These are phyloP conservation scores for Phlebiopsis flavidoalba DNA, from an alignment of 768 basidiomycete genomes.

Conservation along the genomic window DNA sequence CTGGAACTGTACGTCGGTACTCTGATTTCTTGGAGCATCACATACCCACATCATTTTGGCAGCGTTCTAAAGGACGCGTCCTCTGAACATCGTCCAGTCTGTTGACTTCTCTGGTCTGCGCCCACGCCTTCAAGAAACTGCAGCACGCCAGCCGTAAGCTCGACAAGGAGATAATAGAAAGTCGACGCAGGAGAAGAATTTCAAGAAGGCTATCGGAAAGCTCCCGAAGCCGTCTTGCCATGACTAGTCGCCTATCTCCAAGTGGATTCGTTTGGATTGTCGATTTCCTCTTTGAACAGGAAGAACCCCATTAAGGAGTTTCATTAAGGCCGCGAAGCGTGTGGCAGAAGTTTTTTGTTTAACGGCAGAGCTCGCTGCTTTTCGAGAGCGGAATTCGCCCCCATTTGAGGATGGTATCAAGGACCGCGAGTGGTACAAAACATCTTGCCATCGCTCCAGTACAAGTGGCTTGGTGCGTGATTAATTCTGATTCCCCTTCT, in stretches of 20 bases:
- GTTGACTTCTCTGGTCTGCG: constrained; percentile 21
- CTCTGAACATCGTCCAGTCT: constrained; percentile 2
- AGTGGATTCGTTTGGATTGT: constrained; percentile 1
- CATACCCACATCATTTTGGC: neutral
- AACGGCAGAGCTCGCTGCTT: constrained; percentile 58
- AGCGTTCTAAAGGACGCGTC: constrained; percentile 5
- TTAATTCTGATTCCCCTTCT: neutral
- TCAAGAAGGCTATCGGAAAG: constrained; percentile 20
- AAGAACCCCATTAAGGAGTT: constrained; percentile 25
- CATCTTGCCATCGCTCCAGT: constrained; percentile 84
- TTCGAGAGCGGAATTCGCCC: constrained; percentile 86
- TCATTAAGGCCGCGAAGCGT: constrained; percentile 55
- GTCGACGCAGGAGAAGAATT: constrained; percentile 20
- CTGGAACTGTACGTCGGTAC: constrained; percentile 38
- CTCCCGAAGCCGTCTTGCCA: neutral
- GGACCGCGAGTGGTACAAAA: constrained; percentile 80
- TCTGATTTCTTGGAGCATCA: too few species aligned
- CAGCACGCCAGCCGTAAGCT: constrained; percentile 19
- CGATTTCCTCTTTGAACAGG: neutral
- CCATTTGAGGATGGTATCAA: constrained; percentile 68
- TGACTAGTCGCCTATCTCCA: neutral
- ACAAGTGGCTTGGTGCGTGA: constrained; percentile 72
- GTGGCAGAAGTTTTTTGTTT: constrained; percentile 46
- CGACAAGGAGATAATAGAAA: constrained; percentile 25
- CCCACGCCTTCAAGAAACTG: constrained; percentile 17